phyloP scores from a whole-genome alignment of 2,329 filamentous ascomycete species.

The Venturia pyrina region DNA sequence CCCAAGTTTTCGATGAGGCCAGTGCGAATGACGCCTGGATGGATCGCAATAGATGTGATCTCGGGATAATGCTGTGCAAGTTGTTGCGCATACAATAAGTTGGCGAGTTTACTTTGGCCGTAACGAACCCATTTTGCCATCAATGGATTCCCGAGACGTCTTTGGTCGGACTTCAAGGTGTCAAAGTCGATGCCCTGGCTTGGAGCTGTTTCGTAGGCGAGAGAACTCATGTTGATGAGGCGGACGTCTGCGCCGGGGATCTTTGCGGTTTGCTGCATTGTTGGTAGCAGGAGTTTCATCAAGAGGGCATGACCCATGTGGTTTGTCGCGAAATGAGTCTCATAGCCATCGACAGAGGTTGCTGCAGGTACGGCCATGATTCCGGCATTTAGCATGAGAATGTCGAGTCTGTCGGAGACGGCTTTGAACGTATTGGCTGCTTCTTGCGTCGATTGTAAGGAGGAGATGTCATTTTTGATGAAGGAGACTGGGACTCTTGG shows the following conservation, averaged over 20 bases:
- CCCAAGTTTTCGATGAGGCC: conserved; percentile 22
- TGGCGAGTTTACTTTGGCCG: conserved; percentile 40
- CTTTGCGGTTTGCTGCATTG: conserved; percentile 28
- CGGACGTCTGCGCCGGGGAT: conserved; percentile 33
- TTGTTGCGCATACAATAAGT: conserved; percentile 36
- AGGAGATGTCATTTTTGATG: conserved; percentile 28
- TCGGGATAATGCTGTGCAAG: conserved; percentile 34
- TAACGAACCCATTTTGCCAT: conserved; percentile 26
- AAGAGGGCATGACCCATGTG: conserved; percentile 42
- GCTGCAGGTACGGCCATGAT: conserved; percentile 24
- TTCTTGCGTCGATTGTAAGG: conserved; percentile 28
- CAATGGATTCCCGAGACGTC: neutral
- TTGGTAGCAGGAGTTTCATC: conserved; percentile 35
- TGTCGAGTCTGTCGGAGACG: conserved; percentile 33
- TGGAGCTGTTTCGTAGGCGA: conserved; percentile 18
- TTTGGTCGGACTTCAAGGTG: conserved; percentile 15
- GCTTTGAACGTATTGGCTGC: conserved; percentile 30
- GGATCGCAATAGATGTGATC: conserved; percentile 34
- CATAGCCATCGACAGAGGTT: conserved; percentile 38
- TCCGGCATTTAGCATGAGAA: conserved; percentile 39
- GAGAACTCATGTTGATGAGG: conserved; percentile 33
- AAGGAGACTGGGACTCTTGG: conserved; percentile 30
- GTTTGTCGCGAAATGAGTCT: conserved; percentile 42
- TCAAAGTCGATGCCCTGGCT: conserved; percentile 27
- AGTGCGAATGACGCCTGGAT: conserved; percentile 41